A percentile compares a stretch with the other conserved stretches of the same genome.
These are phyloP conservation scores for Camelina laxa DNA, from an alignment of 345 rosid genomes.

Conservation along the genomic window DNA sequence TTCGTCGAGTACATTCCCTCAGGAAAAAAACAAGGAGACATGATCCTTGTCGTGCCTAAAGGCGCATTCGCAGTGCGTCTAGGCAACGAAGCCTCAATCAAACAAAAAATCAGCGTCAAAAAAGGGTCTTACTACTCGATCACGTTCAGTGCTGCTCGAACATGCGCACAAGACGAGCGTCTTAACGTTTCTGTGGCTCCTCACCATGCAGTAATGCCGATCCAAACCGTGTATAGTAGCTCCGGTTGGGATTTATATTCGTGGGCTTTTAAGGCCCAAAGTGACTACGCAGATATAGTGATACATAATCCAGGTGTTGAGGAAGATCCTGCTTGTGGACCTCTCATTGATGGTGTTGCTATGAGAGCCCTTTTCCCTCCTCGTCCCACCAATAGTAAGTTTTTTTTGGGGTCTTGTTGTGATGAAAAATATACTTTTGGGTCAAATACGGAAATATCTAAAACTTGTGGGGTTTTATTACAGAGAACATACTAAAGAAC, in stretches of 20 bases:
- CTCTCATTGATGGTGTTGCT: conserved; percentile 75
- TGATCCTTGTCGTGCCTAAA: conserved; percentile 84
- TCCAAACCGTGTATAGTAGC: conserved; percentile 81
- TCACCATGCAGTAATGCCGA: conserved; percentile 68
- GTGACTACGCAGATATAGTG: conserved; percentile 49
- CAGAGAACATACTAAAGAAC: conserved; percentile 75
- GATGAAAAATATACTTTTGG: not conserved
- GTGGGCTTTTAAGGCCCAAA: conserved; percentile 67
- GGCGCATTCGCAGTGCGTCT: conserved; percentile 81
- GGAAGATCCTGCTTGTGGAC: conserved; percentile 90
- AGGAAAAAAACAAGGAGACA: conserved; percentile 93
- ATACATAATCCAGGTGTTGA: conserved; percentile 88
- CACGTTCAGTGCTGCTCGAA: conserved; percentile 90
- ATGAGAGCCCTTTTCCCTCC: conserved; percentile 68
- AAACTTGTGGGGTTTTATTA: not conserved
- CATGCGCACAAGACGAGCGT: conserved; percentile 82
- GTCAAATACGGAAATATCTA: conserved; percentile 2
- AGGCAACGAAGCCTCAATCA: conserved; percentile 88
- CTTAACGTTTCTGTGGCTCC: conserved; percentile 76
- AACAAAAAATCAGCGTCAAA: conserved; percentile 57
- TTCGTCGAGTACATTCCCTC: conserved; percentile 83
- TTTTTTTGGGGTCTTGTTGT: not conserved
- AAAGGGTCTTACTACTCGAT: conserved; percentile 64
- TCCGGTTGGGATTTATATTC: conserved; percentile 82
- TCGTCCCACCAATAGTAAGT: conserved; percentile 59